phyloP scores from a whole-genome alignment of 2,329 filamentous ascomycete species.

The Fusarium tupiense region DNA sequence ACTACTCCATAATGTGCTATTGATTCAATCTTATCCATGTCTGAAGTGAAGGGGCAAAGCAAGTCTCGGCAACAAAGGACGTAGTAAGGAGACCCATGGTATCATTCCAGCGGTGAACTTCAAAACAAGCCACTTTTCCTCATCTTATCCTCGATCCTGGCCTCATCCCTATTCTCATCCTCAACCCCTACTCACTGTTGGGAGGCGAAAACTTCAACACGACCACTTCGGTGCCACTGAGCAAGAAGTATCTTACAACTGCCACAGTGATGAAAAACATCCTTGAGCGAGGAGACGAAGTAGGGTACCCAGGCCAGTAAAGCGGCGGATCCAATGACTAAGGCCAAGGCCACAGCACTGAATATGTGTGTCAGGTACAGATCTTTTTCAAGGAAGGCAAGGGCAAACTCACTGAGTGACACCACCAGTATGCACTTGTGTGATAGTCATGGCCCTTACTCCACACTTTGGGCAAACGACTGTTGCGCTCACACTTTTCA shows the following conservation, averaged over 20 bases:
- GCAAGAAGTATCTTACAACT: slow-evolving; percentile 35
- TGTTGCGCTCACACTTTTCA: slow-evolving; percentile 23
- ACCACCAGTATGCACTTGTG: slow-evolving; percentile 14
- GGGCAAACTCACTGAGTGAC: slow-evolving; percentile 29
- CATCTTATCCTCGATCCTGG: background rate
- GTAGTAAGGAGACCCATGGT: background rate
- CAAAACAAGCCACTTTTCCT: background rate
- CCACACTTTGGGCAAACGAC: slow-evolving; percentile 36
- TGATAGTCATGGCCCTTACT: slow-evolving; percentile 12
- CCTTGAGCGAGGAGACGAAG: slow-evolving; percentile 27
- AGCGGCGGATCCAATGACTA: accelerated
- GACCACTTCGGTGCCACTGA: slow-evolving; percentile 33
- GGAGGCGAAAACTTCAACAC: slow-evolving; percentile 30
- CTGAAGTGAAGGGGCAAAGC: background rate
- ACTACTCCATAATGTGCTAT: background rate
- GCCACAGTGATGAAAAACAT: slow-evolving; percentile 37
- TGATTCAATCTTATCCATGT: background rate
- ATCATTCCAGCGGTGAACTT: background rate
- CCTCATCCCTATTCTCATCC: background rate
- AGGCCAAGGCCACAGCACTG: background rate
- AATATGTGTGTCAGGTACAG: background rate
- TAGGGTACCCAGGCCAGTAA: background rate
- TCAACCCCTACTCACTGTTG: background rate
- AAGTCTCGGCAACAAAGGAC: background rate
- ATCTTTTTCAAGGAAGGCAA: background rate